Evolutionary conservation across 192 early-diverging fungal genomes (phyloP).

Genomic region (Spizellomyces punctatus): DNA sequence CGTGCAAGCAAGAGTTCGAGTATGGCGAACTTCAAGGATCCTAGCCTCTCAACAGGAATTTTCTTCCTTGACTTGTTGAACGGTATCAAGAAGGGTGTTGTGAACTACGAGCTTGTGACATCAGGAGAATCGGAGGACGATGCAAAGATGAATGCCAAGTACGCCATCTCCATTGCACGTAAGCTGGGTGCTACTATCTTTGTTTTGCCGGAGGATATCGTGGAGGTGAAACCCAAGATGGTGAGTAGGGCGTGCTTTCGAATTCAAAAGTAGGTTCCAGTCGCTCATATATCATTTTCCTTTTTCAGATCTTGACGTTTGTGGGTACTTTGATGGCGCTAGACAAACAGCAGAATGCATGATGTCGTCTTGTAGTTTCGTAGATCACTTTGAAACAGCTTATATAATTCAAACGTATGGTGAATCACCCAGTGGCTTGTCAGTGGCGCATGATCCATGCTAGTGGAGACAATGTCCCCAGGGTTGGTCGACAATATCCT

Average conservation of each 20-base stretch:
- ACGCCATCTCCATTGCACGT: constrained; percentile 97
- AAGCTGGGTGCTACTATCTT: constrained; percentile 99
- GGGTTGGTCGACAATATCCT: too few relatives aligned
- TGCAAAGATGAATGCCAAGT: constrained; percentile 89
- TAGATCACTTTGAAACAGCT: too few relatives aligned
- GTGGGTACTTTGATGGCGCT: constrained; percentile 93
- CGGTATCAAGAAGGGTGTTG: constrained; percentile 88
- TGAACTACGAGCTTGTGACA: constrained; percentile 85
- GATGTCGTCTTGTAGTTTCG: too few relatives aligned
- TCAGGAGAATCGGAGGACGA: constrained; percentile 76
- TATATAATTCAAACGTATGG: too few relatives aligned
- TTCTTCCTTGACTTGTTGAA: constrained; percentile 93
- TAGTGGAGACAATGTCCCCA: too few relatives aligned
- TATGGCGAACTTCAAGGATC: constrained; percentile 87
- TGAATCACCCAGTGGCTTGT: too few relatives aligned
- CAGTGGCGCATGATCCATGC: too few relatives aligned
- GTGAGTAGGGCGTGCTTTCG: constrained; percentile 42
- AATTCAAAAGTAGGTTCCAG: background rate
- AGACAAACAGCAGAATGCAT: constrained; percentile 38
- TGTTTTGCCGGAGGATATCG: constrained; percentile 97
- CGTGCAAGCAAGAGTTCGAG: constrained; percentile 65
- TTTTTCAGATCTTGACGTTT: constrained; percentile 86
- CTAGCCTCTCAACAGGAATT: constrained; percentile 71
- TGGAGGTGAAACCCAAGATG: constrained; percentile 97
- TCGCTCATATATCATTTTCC: background rate